Evolutionary conservation across 208 protist genomes (phyloP).

Genomic region (Crithidia sp.): DNA sequence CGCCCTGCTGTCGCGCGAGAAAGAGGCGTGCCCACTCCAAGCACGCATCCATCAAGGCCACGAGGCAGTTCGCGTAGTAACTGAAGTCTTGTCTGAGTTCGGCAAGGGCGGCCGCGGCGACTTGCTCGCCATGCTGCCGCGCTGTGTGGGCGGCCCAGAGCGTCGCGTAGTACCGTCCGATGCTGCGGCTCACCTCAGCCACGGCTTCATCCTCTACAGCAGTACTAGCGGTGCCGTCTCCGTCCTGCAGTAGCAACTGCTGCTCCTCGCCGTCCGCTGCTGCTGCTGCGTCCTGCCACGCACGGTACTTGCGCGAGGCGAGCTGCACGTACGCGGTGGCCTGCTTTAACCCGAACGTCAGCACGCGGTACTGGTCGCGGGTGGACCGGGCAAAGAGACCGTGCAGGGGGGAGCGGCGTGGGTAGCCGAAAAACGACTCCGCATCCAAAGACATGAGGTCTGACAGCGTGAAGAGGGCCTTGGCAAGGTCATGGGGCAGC

Average conservation of each 20-base stretch:
- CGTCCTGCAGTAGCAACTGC: neutral
- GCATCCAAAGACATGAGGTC: conserved; percentile 49
- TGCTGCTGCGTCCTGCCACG: neutral
- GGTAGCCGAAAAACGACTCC: conserved; percentile 66
- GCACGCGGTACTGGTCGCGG: conserved; percentile 58
- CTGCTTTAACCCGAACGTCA: conserved; percentile 77
- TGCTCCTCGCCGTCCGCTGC: too few species aligned
- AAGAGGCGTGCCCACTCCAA: conserved; percentile 46
- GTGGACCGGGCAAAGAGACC: conserved; percentile 54
- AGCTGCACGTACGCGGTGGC: conserved; percentile 63
- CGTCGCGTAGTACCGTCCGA: conserved; percentile 27
- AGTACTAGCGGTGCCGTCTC: neutral
- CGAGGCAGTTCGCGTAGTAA: conserved; percentile 39
- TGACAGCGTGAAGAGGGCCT: conserved; percentile 45
- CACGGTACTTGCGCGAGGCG: conserved; percentile 36
- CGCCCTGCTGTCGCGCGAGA: conserved; percentile 46
- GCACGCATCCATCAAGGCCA: conserved; percentile 41
- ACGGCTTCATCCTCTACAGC: neutral
- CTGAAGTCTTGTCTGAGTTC: conserved; percentile 28
- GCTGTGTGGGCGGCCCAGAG: conserved; percentile 22
- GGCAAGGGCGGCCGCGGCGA: neutral
- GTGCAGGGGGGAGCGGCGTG: conserved; percentile 42
- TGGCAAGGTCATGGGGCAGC: conserved; percentile 35
- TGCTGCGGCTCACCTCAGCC: neutral
- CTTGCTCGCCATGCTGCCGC: neutral